Conservation (phyloP, 2,329 filamentous ascomycete genomes). For the Clonostachys byssicola region DNA sequence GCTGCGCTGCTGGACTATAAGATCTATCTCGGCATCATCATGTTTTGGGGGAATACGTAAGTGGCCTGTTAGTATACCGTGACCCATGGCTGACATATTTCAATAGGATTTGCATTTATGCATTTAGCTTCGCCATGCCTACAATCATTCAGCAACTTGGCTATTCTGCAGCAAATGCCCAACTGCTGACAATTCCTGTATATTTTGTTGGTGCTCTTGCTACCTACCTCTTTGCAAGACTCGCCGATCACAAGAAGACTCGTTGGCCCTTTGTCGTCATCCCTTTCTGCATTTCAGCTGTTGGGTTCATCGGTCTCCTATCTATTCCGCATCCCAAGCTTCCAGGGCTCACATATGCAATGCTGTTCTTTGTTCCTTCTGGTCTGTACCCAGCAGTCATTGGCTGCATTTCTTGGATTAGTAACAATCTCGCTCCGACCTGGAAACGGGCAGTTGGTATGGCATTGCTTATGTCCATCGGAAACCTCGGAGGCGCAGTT, state of each 20-base stretch:
- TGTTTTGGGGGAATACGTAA: conserved; percentile 25
- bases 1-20: conserved; percentile 35
- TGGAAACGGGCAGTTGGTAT: conserved; percentile 8
- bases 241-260: conserved; percentile 3
- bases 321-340: conserved; percentile 7
- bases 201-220: conserved; percentile 1
- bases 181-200: conserved; percentile 9
- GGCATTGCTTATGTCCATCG: conserved; percentile 7
- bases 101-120: conserved; percentile 6
- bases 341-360: conserved; percentile 15
- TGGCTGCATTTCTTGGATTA: conserved; percentile 7
- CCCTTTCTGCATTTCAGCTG: conserved; percentile 4
- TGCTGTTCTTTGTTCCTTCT: conserved; percentile 13
- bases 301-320: conserved; percentile 5
- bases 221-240: conserved; percentile 3
- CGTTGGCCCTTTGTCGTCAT: conserved; percentile 7
- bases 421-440: conserved; percentile 7
- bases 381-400: conserved; percentile 21
- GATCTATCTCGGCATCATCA: conserved; percentile 25
- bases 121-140: conserved; percentile 21
- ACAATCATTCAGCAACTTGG: conserved; percentile 33
- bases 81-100: no score
- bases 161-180: conserved; percentile 20
- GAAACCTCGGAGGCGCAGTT: conserved; percentile 3
- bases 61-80: background rate